Base-by-base conservation (phyloP, 2,329 filamentous ascomycete genomes). In the Clarireedia homoeocarpa region DNA sequence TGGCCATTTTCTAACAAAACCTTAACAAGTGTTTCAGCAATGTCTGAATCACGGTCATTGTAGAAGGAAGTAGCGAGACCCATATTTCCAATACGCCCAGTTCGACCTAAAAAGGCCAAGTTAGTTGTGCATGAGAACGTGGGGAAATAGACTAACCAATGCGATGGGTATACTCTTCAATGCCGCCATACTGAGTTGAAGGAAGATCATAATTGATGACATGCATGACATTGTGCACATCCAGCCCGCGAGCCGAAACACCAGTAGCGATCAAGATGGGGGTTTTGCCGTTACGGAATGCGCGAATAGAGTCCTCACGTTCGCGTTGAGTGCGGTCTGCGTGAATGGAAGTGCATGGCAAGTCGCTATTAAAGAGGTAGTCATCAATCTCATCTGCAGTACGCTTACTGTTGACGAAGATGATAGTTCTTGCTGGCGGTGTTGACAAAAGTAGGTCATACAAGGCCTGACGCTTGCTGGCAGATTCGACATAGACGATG, bases 201-300 rank as follows among this genome's bases (percentile, higher is more conserved):
- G 92, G 92, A 1, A 97, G 75, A 59, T 97, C 91, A 64, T 85
- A 97, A 73, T 99, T 97, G 78, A 99, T 86, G 58, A 99, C 88
- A 61, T 96, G 90, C 75, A 85, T 83, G 5, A 97, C 86, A 62
- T 94, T 90, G 57, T 82, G 82, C 38, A 96, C 86, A 64, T 97
- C 49, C 23, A 20, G 15, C 6, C 94, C 94, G 64, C 94, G 90
- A 67, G 90, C 88, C 51, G 87, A 85, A 51, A 99, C 82, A 48
- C 89, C 89, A 23, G 92, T 97, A 10, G 92, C 84, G 58, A 97
- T 82, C 57, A 99, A 72, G 55, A 99, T 88, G 0, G 92, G 91
- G 9, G 80, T 78, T 34, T 79, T 80, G 1, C 88, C 92, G 20
- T 74, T 76, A 20, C 88, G 85, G 78, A 97, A 97, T 1, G 86